These are phyloP conservation scores for Podospora pseudoanserina DNA, from an alignment of 495 filamentous ascomycete species.

Conservation along the genomic window DNA sequence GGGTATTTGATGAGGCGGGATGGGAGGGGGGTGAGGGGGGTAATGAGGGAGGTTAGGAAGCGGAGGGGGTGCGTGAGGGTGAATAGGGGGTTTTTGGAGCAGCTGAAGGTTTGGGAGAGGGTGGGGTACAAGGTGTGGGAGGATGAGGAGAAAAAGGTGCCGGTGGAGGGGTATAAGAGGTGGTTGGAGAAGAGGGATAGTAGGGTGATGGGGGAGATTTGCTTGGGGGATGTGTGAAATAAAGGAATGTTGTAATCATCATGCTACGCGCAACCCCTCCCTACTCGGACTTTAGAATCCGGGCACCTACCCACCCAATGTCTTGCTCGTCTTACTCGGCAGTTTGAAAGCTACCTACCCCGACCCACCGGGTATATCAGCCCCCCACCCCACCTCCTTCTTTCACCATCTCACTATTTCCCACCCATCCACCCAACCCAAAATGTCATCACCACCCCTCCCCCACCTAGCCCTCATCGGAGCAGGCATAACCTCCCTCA, in stretches of 20 bases:
- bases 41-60: neutral
- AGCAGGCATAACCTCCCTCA: conserved; percentile 53
- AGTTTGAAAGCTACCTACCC: neutral
- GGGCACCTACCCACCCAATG: no score
- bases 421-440: neutral
- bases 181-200: conserved; percentile 6
- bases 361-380: neutral
- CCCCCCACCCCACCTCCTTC: neutral
- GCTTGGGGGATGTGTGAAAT: neutral
- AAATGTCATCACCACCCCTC: neutral
- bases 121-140: conserved; percentile 18
- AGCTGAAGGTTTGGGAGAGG: conserved; percentile 21
- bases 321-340: neutral
- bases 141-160: conserved; percentile 11
- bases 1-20: neutral
- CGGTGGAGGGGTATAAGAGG: conserved; percentile 14
- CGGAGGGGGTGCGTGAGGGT: neutral
- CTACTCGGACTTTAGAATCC: neutral
- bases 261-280: neutral
- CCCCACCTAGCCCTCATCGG: conserved; percentile 51
- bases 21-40: neutral
- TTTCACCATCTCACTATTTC: neutral
- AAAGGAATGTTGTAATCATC: neutral
- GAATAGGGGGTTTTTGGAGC: conserved; percentile 18
- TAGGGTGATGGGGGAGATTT: neutral